Base-by-base conservation (phyloP, 805 yeast species). In the Yarrowia sp. region DNA sequence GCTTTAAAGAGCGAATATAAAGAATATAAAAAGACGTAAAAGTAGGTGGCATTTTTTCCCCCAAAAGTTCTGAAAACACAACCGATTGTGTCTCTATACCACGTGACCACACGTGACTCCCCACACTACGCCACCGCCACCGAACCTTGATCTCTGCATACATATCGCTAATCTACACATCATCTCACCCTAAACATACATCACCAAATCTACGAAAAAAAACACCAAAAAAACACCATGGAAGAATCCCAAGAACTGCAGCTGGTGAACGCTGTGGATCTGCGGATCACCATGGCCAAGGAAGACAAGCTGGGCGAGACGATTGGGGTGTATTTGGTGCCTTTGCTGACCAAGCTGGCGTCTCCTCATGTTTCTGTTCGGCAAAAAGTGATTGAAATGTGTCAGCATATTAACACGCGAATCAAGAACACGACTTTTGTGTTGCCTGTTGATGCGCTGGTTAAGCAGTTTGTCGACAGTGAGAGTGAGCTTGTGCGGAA, bases 241-340 rank as follows among this genome's bases (percentile, higher is more conserved):
- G 52, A 62, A 59, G 63, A 40, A 40, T 28, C 12, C 19, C 49
- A 58, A 24, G 75, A 73, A 56, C 61, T 72, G 24, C 65, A 72
- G 10, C 67, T 73, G 30, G 68, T 73, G 35, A 70, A 86, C 70
- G 88, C 86, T 72, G 97, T 90, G 0, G 98, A 92, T 74, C 82
- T 92, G 56, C 79, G 90, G 41, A 79, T 93, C 19, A 93, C 96
- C 0, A 77, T 93, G 44, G 90, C 98, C 0, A 83, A 83, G 56
- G 78, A 86, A 0, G 88, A 87, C 52, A 88, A 88, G 70, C 82
- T 92, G 64, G 86, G 88, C 71, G 71, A 81, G 1, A 76, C 86
- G 5, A 73, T 95, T 43, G 79, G 80, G 11, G 75, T 83, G 0
- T 93, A 88, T 71, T 78, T 93, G 46, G 81, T 90, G 1, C 97